These are phyloP conservation scores for Aspergillus taichungensis DNA, from an alignment of 495 filamentous ascomycete species.

Conservation along the genomic window DNA sequence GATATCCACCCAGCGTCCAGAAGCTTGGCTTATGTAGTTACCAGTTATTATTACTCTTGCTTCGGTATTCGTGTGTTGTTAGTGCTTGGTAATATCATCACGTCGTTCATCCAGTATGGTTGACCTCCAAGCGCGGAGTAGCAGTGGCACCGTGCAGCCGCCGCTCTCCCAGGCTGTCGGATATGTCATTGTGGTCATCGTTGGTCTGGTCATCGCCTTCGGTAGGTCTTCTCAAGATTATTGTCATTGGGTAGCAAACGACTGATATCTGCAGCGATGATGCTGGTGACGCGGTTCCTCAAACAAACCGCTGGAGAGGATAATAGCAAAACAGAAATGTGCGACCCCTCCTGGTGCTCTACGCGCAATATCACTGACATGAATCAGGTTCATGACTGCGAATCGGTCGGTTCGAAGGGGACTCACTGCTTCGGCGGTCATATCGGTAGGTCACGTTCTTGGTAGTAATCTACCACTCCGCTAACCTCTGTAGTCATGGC, in stretches of 20 bases:
- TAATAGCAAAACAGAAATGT: constrained; percentile 37
- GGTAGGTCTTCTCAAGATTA: constrained; percentile 6
- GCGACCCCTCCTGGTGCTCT: not conserved
- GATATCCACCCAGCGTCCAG: too few species aligned
- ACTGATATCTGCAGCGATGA: constrained; percentile 21
- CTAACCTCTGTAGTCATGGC: constrained; percentile 20
- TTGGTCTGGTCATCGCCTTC: constrained; percentile 24
- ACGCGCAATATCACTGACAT: not conserved
- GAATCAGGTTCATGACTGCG: constrained; percentile 31
- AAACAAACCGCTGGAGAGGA: constrained; percentile 32
- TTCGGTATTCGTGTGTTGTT: too few species aligned
- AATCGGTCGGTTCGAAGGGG: constrained; percentile 32
- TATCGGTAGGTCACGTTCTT: constrained; percentile 20
- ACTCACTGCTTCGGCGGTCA: constrained; percentile 30
- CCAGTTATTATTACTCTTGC: too few species aligned
- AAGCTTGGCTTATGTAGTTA: too few species aligned
- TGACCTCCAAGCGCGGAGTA: not conserved
- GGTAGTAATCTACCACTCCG: not conserved
- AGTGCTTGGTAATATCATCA: too few species aligned
- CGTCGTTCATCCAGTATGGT: not conserved
- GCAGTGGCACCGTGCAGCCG: constrained; percentile 10
- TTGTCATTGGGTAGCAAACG: not conserved
- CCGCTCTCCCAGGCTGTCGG: constrained; percentile 30
- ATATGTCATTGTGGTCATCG: constrained; percentile 26
- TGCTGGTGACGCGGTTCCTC: constrained; percentile 23